These are phyloP conservation scores for Penicillium crystallinum DNA, from an alignment of 495 filamentous ascomycete genomes.

Conservation along the genomic window DNA sequence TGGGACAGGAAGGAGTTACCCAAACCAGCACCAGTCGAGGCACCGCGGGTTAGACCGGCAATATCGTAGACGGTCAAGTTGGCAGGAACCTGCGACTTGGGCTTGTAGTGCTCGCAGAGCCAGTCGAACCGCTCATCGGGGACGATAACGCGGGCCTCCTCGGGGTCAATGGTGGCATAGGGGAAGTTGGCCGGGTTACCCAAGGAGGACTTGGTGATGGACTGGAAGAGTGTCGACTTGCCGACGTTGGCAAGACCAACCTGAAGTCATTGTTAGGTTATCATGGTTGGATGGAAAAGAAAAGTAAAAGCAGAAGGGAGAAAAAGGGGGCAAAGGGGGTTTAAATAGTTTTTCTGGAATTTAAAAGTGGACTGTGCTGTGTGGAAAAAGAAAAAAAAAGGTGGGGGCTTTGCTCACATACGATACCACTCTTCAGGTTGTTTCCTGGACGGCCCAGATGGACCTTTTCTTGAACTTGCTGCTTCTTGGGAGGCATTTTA, in stretches of 20 bases:
- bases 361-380: slow-evolving; percentile 37
- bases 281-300: slow-evolving; percentile 12
- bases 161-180: slow-evolving; percentile 97
- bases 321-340: slow-evolving; percentile 18
- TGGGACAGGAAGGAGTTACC: slow-evolving; percentile 98
- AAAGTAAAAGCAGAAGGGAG: slow-evolving; percentile 11
- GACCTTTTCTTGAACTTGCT: slow-evolving; percentile 51
- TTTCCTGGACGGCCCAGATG: slow-evolving; percentile 91
- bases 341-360: slow-evolving; percentile 30
- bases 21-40: slow-evolving; percentile 94
- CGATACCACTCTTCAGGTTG: slow-evolving; percentile 99
- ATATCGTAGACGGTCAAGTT: slow-evolving; percentile 99
- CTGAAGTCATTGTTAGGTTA: slow-evolving; percentile 43
- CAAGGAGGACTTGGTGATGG: slow-evolving; percentile 94
- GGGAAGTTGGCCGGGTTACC: slow-evolving; percentile 99
- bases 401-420: slow-evolving; percentile 59
- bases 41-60: slow-evolving; percentile 91
- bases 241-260: slow-evolving; percentile 99
- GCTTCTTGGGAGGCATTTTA: slow-evolving; percentile 54
- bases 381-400: slow-evolving; percentile 27
- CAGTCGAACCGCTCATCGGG: slow-evolving; percentile 96
- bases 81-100: slow-evolving; percentile 91
- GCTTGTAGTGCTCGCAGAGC: slow-evolving; percentile 93
- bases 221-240: slow-evolving; percentile 99
- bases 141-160: slow-evolving; percentile 96